phyloP scores from a whole-genome alignment of 352 stramenopile species.

The Phytophthora citricola region DNA sequence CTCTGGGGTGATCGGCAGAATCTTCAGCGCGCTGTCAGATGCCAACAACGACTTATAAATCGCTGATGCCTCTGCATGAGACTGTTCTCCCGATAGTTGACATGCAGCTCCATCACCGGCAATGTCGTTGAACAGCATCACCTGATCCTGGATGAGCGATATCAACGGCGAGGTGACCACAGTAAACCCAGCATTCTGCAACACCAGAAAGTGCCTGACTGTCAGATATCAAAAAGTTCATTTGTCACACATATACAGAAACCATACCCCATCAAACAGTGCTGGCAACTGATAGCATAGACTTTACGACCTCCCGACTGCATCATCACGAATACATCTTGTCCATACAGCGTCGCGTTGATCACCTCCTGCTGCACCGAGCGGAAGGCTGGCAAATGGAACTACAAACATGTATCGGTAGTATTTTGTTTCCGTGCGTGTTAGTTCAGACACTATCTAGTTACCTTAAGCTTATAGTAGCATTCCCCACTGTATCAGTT shows the following conservation, averaged over 20 bases:
- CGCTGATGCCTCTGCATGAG: slow-evolving; percentile 52
- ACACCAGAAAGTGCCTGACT: not conserved
- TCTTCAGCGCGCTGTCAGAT: slow-evolving; percentile 56
- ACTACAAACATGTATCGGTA: slow-evolving; percentile 38
- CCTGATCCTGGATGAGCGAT: slow-evolving; percentile 94
- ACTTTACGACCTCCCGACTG: slow-evolving; percentile 87
- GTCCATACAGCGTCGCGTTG: slow-evolving; percentile 85
- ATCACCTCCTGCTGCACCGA: slow-evolving; percentile 93
- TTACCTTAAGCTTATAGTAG: no score
- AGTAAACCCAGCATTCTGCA: slow-evolving; percentile 71
- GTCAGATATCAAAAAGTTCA: slow-evolving; percentile 1
- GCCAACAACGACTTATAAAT: slow-evolving; percentile 90
- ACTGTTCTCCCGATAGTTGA: slow-evolving; percentile 63
- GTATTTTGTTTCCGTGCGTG: no score
- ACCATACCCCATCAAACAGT: slow-evolving; percentile 62
- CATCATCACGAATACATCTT: slow-evolving; percentile 95
- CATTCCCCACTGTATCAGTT: slow-evolving; percentile 21
- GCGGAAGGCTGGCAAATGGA: slow-evolving; percentile 86
- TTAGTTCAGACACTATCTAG: no score
- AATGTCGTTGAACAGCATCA: slow-evolving; percentile 82
- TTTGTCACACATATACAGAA: not conserved
- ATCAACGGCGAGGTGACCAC: slow-evolving; percentile 94
- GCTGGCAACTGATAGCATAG: slow-evolving; percentile 93
- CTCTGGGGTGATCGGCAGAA: slow-evolving; percentile 94
- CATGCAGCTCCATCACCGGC: slow-evolving; percentile 57